Conservation (phyloP, 1,139 yeast species). For the Geotrichum macrosporum region DNA sequence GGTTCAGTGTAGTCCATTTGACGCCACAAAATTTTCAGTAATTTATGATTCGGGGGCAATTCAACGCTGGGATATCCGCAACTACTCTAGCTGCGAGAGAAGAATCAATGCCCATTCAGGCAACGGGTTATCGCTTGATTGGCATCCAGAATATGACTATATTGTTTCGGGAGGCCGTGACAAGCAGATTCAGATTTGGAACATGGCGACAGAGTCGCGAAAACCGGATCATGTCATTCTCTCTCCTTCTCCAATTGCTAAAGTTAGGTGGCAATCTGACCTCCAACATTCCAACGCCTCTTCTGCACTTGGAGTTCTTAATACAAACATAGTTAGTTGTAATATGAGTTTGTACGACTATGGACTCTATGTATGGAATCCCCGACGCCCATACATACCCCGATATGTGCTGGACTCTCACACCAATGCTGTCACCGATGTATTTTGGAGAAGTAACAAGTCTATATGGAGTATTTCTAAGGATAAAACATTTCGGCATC, state of each 20-base stretch:
- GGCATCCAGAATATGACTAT: conserved; percentile 81
- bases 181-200: conserved; percentile 77
- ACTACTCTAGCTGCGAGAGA: conserved; percentile 47
- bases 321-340: conserved; percentile 63
- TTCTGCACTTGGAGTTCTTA: conserved; percentile 23
- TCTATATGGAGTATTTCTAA: conserved; percentile 51
- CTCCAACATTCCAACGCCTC: conserved; percentile 20
- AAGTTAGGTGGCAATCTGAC: conserved; percentile 60
- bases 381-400: conserved; percentile 73
- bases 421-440: conserved; percentile 47
- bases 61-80: conserved; percentile 77
- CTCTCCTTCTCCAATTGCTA: conserved; percentile 72
- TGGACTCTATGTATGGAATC: conserved; percentile 65
- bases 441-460: conserved; percentile 48
- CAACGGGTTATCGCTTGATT: conserved; percentile 80
- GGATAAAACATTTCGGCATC: conserved; percentile 52
- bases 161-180: conserved; percentile 93
- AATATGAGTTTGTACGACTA: conserved; percentile 69
- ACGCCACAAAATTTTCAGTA: conserved; percentile 52
- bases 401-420: conserved; percentile 57
- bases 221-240: conserved; percentile 68
- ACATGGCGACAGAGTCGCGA: conserved; percentile 46
- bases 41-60: conserved; percentile 89
- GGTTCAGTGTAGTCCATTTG: conserved; percentile 41
- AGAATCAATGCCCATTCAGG: conserved; percentile 88